Evolutionary conservation across 768 basidiomycete genomes (phyloP).

Genomic region (Collybia sordida): DNA sequence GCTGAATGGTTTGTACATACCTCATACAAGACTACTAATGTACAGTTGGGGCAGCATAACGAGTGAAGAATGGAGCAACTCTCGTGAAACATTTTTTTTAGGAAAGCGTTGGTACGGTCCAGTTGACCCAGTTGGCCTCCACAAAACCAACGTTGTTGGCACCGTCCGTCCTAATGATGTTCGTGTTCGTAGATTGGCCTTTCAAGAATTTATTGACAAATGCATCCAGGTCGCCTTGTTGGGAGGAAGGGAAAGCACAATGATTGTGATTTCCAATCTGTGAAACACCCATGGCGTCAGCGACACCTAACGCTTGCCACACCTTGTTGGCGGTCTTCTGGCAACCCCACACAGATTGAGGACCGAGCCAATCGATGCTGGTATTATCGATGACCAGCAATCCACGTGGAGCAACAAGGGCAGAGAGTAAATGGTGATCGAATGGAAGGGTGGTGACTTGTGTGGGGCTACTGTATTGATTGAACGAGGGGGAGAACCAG

Average conservation of each 20-base stretch:
- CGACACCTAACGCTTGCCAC: not conserved
- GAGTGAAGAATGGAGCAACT: too few relatives aligned
- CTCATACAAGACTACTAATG: too few relatives aligned
- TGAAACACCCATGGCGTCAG: constrained; percentile 44
- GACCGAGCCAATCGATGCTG: constrained; percentile 55
- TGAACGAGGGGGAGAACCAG: constrained; percentile 56
- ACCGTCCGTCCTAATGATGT: constrained; percentile 43
- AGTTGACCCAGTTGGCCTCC: constrained; percentile 45
- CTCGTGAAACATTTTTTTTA: constrained; percentile 13
- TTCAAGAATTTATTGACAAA: constrained; percentile 59
- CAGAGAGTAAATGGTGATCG: constrained; percentile 60
- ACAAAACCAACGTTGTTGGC: constrained; percentile 37
- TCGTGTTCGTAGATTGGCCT: constrained; percentile 46
- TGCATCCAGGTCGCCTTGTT: constrained; percentile 45
- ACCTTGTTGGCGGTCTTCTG: not conserved
- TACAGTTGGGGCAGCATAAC: too few relatives aligned
- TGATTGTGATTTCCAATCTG: constrained; percentile 55
- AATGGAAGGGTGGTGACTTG: constrained; percentile 46
- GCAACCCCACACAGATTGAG: constrained; percentile 44
- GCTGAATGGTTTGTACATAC: too few relatives aligned
- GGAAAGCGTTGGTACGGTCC: constrained; percentile 44
- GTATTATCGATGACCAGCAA: constrained; percentile 57
- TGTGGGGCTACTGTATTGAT: constrained; percentile 38
- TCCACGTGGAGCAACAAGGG: constrained; percentile 53
- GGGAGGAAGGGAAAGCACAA: constrained; percentile 51